Evolutionary conservation across 164 flowering plant genomes (phyloP), one percentile per base, ranked within the genome.

Genomic region (Piper longum): DNA sequence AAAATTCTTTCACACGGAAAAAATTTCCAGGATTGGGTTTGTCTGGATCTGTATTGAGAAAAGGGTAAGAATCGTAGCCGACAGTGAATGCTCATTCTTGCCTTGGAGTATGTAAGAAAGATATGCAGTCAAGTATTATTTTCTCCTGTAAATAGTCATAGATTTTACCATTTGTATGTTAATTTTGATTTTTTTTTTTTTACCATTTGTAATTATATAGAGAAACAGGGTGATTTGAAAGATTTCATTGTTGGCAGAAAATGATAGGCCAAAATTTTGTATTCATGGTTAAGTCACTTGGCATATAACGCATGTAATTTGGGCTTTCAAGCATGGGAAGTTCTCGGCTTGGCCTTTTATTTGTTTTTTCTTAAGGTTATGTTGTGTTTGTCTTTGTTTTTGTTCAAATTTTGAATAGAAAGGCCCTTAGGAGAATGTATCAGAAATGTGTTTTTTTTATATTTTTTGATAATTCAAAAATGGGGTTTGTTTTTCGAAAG

Each of bases 131-230:
- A 36, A 36, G 40, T 12, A 13, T 41, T 60, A 16, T 39, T 42
- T 17, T 41, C 0, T 41, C 62, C 40, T n/a, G 48, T n/a, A 42
- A 17, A 60, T 12, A 41, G 44, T 41, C 40, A 56, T 5, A 41
- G 36, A 4, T 43, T 17, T 62, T 62, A 62, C 55, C 64, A 62
- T 57, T 63, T 63, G 40, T 63, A 58, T 26, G 43, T 63, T 57
- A 52, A 63, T 45, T 52, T 63, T 52, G 65, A 58, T 36, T 16
- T 36, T 16, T 41, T 16, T 36, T 16, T 41, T 17, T 41, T 59
- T 56, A 56, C 42, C 52, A 56, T 39, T 54, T 56, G 66, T 44
- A 56, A 26, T 56, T 64, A 64, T 54, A 64, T 52, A 41, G 66
- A 4, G 36, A 63, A 44, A 54, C 12, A 59, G 39, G 14, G 42